phyloP scores from a whole-genome alignment of 768 basidiomycete genomes.

The Serendipita sp. region DNA sequence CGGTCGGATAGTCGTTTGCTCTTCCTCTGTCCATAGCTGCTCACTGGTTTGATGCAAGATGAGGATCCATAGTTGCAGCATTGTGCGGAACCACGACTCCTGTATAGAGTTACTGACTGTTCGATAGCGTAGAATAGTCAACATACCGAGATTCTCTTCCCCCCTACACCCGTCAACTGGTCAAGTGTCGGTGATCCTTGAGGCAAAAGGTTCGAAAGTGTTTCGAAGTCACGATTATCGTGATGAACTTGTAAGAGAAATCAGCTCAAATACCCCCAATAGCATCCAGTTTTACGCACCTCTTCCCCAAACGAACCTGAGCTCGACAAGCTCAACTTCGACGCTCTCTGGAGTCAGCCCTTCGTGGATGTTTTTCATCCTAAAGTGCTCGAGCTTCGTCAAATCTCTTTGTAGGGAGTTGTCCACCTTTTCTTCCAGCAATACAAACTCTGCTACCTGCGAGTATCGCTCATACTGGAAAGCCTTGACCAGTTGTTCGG shows the following conservation, averaged over 20 bases:
- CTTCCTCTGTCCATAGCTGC: constrained; percentile 35
- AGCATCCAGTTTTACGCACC: constrained; percentile 26
- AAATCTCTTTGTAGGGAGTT: constrained; percentile 75
- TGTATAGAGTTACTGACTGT: constrained; percentile 17
- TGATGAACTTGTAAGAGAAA: constrained; percentile 38
- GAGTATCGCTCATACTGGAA: constrained; percentile 73
- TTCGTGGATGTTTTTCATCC: constrained; percentile 71
- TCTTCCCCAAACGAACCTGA: constrained; percentile 70
- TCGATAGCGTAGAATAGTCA: background rate
- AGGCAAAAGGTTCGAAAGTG: constrained; percentile 69
- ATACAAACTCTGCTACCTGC: constrained; percentile 72
- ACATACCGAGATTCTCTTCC: constrained; percentile 46
- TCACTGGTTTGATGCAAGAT: constrained; percentile 67
- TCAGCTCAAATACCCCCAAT: background rate
- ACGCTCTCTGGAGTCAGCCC: constrained; percentile 51
- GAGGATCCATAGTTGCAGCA: constrained; percentile 64
- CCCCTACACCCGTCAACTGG: constrained; percentile 54
- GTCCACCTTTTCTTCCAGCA: constrained; percentile 65
- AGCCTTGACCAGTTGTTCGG: constrained; percentile 66
- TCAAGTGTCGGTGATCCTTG: constrained; percentile 34
- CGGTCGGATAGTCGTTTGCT: constrained; percentile 44
- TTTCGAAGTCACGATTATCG: constrained; percentile 76
- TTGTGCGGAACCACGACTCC: constrained; percentile 56
- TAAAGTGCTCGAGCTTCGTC: constrained; percentile 67
- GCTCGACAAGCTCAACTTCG: constrained; percentile 69